Conservation (phyloP, 2,329 filamentous ascomycete genomes). For the Penicillium hesseltinei region DNA sequence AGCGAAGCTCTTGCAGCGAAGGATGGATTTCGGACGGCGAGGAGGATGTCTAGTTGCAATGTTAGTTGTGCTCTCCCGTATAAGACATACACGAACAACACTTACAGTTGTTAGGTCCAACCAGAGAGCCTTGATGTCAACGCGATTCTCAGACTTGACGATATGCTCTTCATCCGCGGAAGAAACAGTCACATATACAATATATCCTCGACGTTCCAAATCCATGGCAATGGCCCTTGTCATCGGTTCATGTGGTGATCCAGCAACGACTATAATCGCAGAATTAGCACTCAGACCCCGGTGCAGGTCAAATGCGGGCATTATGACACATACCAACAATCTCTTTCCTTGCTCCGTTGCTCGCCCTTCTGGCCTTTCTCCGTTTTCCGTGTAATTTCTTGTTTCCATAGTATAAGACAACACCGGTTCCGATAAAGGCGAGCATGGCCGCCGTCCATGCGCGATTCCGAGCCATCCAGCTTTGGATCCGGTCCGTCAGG, state of each 20-base stretch:
- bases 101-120: conserved; percentile 67
- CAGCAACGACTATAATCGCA: conserved; percentile 67
- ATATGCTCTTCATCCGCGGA: conserved; percentile 80
- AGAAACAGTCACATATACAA: conserved; percentile 86
- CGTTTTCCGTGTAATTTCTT: conserved; percentile 60
- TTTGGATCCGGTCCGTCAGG: conserved; percentile 57
- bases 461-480: conserved; percentile 72
- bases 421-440: conserved; percentile 66
- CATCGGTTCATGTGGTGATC: conserved; percentile 80
- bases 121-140: conserved; percentile 77
- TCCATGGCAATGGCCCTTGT: conserved; percentile 81
- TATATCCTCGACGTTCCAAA: conserved; percentile 85
- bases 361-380: conserved; percentile 73
- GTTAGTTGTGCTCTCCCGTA: neutral
- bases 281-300: conserved; percentile 13
- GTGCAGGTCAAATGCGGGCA: conserved; percentile 8
- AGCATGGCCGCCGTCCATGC: conserved; percentile 69
- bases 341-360: conserved; percentile 81
- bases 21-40: conserved; percentile 56
- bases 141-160: conserved; percentile 71
- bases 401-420: conserved; percentile 58
- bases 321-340: conserved; percentile 57
- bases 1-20: conserved; percentile 69
- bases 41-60: conserved; percentile 55
- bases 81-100: neutral